Evolutionary conservation across 352 stramenopile species (phyloP), one percentile per base, ranked within the genome.

Genomic region (Phytophthora brassicae): DNA sequence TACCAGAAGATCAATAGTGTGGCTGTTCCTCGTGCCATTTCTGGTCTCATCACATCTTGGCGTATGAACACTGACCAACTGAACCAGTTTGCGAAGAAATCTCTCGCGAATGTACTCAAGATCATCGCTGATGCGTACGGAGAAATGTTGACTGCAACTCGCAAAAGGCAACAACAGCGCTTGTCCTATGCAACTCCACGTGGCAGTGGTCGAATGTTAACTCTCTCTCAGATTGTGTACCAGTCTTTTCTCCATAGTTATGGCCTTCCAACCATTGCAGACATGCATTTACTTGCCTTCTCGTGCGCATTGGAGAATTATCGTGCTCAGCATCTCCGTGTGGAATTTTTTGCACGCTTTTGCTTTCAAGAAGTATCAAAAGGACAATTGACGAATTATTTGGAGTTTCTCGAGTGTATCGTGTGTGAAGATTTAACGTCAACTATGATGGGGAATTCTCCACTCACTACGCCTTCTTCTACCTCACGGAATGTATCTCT

Each of bases 241-340:
- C 84, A 93, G 63, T 86, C 82, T 29, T 90, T 93, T 55, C 60
- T 94, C 38, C 84, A 93, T 53, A 85, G 73, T 44, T 93, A 93
- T n/a, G 86, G 81, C 0, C 66, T 92, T 0, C 86, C 86, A 2
- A 69, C 64, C 3, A 94, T 94, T 47, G 85, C 85, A 4, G 86
- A 92, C 46, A 90, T 89, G 79, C 84, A 94, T 35, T 44, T 94
- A 31, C 60, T 93, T 14, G 84, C 81, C 0, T 88, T 92, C 33
- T 86, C 81, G 2, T 90, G 77, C 47, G 81, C 86, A 6, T 49
- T 92, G 0, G 86, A 94, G 35, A 61, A 50, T 4, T 93, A 90
- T 41, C 86, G 84, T 1, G 23, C 47, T 3, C 79, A 92, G 48
- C 80, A 91, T 45, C 42, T 90, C 6, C 84, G 86, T 2, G 82